Percentiles rank a stretch among this genome's conserved stretches.
phyloP scores from a whole-genome alignment of 371 early-diverging fungal genomes.

The Syncephalastrum sp. region DNA sequence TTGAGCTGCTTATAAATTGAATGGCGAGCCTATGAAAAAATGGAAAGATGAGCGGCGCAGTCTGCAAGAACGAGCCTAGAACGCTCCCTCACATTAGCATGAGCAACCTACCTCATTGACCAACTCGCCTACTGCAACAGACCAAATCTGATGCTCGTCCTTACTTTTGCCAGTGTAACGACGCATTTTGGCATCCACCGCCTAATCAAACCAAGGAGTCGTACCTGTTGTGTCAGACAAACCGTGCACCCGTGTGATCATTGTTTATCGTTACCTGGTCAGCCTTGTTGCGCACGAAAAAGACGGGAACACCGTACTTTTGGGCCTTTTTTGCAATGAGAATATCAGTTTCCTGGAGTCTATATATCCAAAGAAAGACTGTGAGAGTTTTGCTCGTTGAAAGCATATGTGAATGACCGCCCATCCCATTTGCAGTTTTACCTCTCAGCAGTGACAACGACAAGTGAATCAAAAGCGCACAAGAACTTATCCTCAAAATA shows the following conservation, averaged over 20 bases:
- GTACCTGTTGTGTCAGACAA: not conserved
- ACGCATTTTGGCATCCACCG: constrained; percentile 32
- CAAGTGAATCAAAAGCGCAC: constrained; percentile 45
- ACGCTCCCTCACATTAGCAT: not conserved
- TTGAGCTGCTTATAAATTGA: constrained; percentile 38
- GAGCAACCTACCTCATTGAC: constrained; percentile 27
- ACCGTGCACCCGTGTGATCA: not conserved
- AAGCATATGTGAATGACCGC: constrained; percentile 1
- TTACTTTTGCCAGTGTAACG: constrained; percentile 14
- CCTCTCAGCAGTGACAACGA: constrained; percentile 49
- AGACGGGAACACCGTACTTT: constrained; percentile 32
- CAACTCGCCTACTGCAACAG: constrained; percentile 37
- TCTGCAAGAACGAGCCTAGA: not conserved
- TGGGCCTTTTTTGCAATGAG: constrained; percentile 37
- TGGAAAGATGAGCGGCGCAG: not conserved
- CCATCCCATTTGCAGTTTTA: constrained; percentile 15
- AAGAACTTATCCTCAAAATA: constrained; percentile 51
- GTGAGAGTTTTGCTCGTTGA: constrained; percentile 1
- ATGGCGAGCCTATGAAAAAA: constrained; percentile 23
- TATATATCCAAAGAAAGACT: constrained; percentile 6
- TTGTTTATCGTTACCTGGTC: constrained; percentile 31
- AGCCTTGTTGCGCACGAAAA: constrained; percentile 47
- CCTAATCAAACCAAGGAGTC: constrained; percentile 12
- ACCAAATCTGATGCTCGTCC: constrained; percentile 23
- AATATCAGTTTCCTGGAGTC: constrained; percentile 34